Base-by-base conservation (phyloP, 2,329 filamentous ascomycete genomes). In the Aspergillus uvarum region DNA sequence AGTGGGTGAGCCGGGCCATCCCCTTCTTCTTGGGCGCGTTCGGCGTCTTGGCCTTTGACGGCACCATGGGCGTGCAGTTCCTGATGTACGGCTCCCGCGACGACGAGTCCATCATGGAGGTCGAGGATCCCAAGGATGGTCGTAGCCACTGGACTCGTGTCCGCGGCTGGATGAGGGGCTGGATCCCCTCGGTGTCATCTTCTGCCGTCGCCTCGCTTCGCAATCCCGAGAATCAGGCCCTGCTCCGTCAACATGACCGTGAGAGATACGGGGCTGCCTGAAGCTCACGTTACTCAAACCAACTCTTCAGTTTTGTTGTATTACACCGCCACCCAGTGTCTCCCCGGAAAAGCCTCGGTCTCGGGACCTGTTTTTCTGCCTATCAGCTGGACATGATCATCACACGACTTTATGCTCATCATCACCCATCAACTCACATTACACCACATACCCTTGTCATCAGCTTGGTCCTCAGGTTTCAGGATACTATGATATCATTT, bases 1-100 rank as follows among this genome's bases (percentile, higher is more conserved):
- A 82, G 52, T 89, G 87, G 87, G 78, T 87, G 8, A 72, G 79
- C 2, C 80, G 82, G 8, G 83, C 86, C 1, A 73, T 82, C 12
- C 87, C 87, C 0, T 89, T 89, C 72, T 89, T 86, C 71, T 78
- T 89, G 0, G 87, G 87, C 5, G 86, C 87, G 5, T 85, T 85
- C 2, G 87, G 87, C 8, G 87, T 89, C 1, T 74, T 89, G 6
- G 76, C 80, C 21, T 77, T 89, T 71, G 87, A 89, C 70, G 85
- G 80, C 0, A 82, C 82, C 26, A 83, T 89, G 56, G 86, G 85
- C 0, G 70, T 87, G 38, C 87, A 89, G 63, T 89, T 89, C 68
- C 74, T 83, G 64, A 77, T 83, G 64, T 89, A 86, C 67, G 83
- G 85, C 8, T 79, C 83, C 60, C 62, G 68, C 1, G 74, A 73